Evolutionary conservation across 768 basidiomycete species (phyloP).

Genomic region (Pulveroboletus sp.): DNA sequence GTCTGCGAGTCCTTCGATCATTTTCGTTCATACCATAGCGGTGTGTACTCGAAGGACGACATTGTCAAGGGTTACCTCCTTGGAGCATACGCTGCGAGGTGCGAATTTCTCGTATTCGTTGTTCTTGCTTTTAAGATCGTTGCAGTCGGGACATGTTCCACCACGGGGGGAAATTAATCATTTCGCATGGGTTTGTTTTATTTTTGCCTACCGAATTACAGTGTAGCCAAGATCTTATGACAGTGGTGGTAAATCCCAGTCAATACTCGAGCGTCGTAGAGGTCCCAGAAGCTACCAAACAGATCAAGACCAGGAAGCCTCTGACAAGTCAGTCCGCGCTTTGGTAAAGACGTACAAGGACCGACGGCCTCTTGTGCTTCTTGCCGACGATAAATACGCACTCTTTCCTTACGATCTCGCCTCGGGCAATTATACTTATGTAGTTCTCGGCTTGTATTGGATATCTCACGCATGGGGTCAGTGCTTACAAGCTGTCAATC

Average conservation of each 20-base stretch:
- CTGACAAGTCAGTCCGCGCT: conserved; percentile 70
- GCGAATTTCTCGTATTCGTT: conserved; percentile 12
- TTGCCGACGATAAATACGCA: conserved; percentile 73
- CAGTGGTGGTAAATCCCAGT: conserved; percentile 72
- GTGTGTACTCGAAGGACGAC: conserved; percentile 65
- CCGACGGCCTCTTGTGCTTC: conserved; percentile 60
- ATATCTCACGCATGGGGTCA: conserved; percentile 59
- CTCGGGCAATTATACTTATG: conserved; percentile 47
- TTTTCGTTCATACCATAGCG: conserved; percentile 70
- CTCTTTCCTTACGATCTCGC: conserved; percentile 70
- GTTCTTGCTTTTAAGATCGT: conserved; percentile 11
- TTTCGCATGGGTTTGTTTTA: conserved; percentile 74
- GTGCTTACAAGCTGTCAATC: conserved; percentile 2
- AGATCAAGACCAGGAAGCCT: conserved; percentile 64
- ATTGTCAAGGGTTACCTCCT: conserved; percentile 75
- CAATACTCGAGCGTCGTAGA: conserved; percentile 38
- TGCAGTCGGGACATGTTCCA: conserved; percentile 67
- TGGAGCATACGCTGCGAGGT: conserved; percentile 69
- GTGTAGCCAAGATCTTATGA: neutral
- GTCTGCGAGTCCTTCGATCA: conserved; percentile 77
- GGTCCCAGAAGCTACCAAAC: conserved; percentile 39
- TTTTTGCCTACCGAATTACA: neutral
- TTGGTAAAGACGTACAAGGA: conserved; percentile 55
- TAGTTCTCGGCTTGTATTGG: conserved; percentile 58
- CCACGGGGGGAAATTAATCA: conserved; percentile 64